Conservation (phyloP, 2,329 filamentous ascomycete genomes). For the Blastomyces parvus region DNA sequence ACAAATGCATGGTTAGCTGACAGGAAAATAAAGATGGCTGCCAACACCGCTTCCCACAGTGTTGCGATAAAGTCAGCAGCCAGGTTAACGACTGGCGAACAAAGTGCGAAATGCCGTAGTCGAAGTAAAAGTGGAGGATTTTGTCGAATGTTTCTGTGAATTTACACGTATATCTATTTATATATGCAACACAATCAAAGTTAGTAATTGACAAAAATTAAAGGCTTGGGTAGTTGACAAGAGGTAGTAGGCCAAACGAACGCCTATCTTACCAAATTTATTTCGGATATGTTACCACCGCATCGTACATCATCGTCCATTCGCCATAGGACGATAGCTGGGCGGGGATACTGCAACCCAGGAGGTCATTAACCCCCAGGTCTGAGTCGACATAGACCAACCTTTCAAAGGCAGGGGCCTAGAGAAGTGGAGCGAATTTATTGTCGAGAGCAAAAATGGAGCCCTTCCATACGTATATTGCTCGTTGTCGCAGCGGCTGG, state of each 20-base stretch:
- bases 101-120: neutral
- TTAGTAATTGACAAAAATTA: neutral
- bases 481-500: neutral
- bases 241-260: neutral
- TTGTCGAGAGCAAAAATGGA: neutral
- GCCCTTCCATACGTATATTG: neutral
- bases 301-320: neutral
- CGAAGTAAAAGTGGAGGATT: neutral
- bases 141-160: neutral
- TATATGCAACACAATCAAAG: neutral
- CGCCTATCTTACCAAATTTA: neutral
- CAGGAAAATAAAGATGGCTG: neutral
- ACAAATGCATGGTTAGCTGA: neutral
- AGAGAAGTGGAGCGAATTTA: neutral
- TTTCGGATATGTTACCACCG: neutral
- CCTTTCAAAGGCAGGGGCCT: neutral
- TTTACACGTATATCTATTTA: neutral
- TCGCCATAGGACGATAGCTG: neutral
- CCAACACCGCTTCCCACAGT: neutral
- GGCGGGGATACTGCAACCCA: neutral
- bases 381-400: neutral
- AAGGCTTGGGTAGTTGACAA: neutral
- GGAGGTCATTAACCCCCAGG: neutral
- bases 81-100: neutral
- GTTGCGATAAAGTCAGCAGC: neutral